phyloP scores from a whole-genome alignment of 345 rosid genomes.

The Melastoma malabathricum region DNA sequence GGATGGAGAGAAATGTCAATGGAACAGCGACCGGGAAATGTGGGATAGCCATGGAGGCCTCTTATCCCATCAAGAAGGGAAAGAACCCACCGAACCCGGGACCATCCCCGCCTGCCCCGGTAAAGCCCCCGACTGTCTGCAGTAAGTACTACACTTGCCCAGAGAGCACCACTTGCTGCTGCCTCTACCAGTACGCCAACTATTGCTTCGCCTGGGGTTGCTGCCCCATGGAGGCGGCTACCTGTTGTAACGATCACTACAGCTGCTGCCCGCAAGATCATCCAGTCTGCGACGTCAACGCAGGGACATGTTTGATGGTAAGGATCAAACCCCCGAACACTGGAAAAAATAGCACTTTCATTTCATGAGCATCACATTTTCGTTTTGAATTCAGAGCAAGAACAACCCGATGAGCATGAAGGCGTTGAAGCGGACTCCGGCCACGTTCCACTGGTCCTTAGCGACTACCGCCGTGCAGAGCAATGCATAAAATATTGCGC shows the following conservation, averaged over 20 bases:
- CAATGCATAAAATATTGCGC: neutral
- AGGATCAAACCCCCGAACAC: neutral
- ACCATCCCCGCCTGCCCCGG: constrained; percentile 89
- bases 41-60: constrained; percentile 74
- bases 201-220: constrained; percentile 88
- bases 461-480: constrained; percentile 24
- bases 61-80: constrained; percentile 75
- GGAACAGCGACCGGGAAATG: constrained; percentile 43
- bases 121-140: constrained; percentile 58
- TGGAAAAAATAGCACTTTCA: neutral
- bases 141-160: constrained; percentile 51
- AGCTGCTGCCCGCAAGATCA: constrained; percentile 85
- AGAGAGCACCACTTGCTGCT: constrained; percentile 74
- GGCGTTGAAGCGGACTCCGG: constrained; percentile 62
- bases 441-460: constrained; percentile 50
- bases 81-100: constrained; percentile 89
- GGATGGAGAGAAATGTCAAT: constrained; percentile 43
- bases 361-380: neutral
- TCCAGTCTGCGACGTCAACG: constrained; percentile 48
- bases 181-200: constrained; percentile 37
- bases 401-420: constrained; percentile 56
- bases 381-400: constrained; percentile 27
- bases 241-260: constrained; percentile 67
- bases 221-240: constrained; percentile 78
- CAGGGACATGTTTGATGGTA: constrained; percentile 67